Conservation (phyloP, 2,329 filamentous ascomycete species). For the Polychaeton citri region DNA sequence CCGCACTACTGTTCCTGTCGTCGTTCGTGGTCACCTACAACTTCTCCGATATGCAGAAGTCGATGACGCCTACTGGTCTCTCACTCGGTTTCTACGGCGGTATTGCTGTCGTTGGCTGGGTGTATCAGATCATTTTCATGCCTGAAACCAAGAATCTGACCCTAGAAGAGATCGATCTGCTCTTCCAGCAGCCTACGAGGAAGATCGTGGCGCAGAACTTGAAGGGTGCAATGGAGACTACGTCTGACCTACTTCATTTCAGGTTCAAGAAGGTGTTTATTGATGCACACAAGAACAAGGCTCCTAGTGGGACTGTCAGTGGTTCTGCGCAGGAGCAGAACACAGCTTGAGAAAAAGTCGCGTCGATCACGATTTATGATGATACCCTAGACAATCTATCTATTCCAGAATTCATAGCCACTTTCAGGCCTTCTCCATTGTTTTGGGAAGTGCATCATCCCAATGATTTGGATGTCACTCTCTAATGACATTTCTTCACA, state of each 20-base stretch:
- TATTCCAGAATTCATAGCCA: too few species aligned
- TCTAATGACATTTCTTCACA: too few species aligned
- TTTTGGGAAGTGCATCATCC: too few species aligned
- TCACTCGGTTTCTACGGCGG: constrained; percentile 61
- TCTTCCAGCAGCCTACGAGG: constrained; percentile 51
- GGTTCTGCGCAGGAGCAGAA: not conserved
- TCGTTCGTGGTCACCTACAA: constrained; percentile 66
- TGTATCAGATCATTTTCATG: constrained; percentile 65
- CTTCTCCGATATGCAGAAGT: constrained; percentile 55
- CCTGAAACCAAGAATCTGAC: constrained; percentile 48
- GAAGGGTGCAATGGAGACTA: constrained; percentile 31
- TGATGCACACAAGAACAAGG: not conserved
- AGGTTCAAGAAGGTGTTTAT: constrained; percentile 37
- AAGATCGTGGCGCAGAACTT: constrained; percentile 50
- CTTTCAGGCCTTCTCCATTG: too few species aligned
- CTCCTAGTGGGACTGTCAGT: not conserved
- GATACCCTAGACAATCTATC: not conserved
- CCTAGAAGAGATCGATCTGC: constrained; percentile 57
- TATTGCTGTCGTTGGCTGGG: constrained; percentile 55
- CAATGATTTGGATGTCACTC: too few species aligned
- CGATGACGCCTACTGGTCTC: constrained; percentile 54
- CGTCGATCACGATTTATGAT: not conserved
- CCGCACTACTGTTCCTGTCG: constrained; percentile 54
- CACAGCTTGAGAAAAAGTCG: not conserved
- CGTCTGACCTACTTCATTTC: constrained; percentile 30